phyloP scores from a whole-genome alignment of 148 eudicot genomes.

The Amaranthus cruentus region DNA sequence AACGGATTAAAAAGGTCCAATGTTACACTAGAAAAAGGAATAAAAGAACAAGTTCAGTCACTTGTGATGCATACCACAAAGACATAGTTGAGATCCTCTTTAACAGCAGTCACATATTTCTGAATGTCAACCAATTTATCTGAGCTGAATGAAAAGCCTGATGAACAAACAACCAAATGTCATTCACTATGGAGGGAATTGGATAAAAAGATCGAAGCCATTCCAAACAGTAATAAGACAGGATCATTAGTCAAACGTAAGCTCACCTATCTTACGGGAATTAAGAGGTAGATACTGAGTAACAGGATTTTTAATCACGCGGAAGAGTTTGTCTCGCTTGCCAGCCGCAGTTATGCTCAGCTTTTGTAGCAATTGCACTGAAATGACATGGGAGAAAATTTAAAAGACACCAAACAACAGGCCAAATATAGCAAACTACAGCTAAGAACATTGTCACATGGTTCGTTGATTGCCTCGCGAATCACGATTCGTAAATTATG shows the following conservation, averaged over 20 bases:
- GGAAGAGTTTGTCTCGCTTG: slow-evolving; percentile 77
- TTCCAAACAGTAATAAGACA: background rate
- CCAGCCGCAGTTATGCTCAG: slow-evolving; percentile 80
- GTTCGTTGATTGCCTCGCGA: background rate
- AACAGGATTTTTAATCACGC: slow-evolving; percentile 86
- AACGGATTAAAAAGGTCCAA: slow-evolving; percentile 10
- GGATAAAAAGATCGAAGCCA: background rate
- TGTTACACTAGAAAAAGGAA: background rate
- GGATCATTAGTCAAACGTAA: background rate
- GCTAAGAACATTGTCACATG: background rate
- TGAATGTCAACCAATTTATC: slow-evolving; percentile 77
- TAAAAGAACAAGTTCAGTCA: background rate
- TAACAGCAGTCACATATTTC: slow-evolving; percentile 54
- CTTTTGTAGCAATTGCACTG: slow-evolving; percentile 90
- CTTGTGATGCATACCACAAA: slow-evolving; percentile 66
- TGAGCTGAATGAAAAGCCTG: slow-evolving; percentile 94
- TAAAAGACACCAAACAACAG: background rate
- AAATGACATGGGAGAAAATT: slow-evolving; percentile 18
- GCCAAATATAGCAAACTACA: background rate
- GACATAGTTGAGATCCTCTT: slow-evolving; percentile 57
- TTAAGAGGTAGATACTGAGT: slow-evolving; percentile 77
- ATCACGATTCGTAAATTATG: no score
- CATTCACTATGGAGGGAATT: background rate
- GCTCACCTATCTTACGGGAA: slow-evolving; percentile 76
- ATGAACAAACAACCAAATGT: slow-evolving; percentile 18